Evolutionary conservation across 2,329 filamentous ascomycete species (phyloP).

Genomic region (Sclerotinia glacialis): DNA sequence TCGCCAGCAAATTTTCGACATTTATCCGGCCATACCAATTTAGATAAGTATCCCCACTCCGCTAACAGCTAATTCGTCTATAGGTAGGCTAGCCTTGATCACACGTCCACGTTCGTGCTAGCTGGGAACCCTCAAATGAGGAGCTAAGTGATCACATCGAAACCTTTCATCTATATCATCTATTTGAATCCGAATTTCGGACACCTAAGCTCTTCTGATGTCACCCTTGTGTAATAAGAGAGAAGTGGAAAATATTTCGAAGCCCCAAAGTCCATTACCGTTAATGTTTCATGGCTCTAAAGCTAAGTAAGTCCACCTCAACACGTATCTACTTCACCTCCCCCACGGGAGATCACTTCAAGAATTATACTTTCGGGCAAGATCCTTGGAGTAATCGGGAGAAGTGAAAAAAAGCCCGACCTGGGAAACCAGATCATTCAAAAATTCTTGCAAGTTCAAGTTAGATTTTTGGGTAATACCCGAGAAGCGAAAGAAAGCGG

Average conservation of each 20-base stretch:
- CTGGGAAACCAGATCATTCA: not conserved
- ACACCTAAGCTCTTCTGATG: too few relatives aligned
- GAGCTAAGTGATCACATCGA: constrained; percentile 6
- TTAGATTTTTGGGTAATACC: not conserved
- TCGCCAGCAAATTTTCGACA: too few relatives aligned
- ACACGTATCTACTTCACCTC: too few relatives aligned
- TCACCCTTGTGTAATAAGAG: too few relatives aligned
- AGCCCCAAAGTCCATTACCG: too few relatives aligned
- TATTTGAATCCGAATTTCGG: too few relatives aligned
- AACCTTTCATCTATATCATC: not conserved
- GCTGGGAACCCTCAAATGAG: constrained; percentile 5
- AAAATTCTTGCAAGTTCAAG: not conserved
- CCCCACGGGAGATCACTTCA: too few relatives aligned
- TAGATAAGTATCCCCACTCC: not conserved
- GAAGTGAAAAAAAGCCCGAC: not conserved
- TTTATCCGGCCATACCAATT: not conserved
- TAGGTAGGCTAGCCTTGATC: constrained; percentile 12
- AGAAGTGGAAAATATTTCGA: too few relatives aligned
- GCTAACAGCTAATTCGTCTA: not conserved
- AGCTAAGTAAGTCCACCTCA: too few relatives aligned
- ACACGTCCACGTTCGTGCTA: constrained; percentile 7
- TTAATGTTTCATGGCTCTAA: too few relatives aligned
- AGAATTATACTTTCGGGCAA: not conserved
- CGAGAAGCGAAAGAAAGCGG: constrained; percentile 7
- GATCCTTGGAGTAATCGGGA: not conserved